Evolutionary conservation across 768 basidiomycete genomes (phyloP).

Genomic region (Mycena polygramma): DNA sequence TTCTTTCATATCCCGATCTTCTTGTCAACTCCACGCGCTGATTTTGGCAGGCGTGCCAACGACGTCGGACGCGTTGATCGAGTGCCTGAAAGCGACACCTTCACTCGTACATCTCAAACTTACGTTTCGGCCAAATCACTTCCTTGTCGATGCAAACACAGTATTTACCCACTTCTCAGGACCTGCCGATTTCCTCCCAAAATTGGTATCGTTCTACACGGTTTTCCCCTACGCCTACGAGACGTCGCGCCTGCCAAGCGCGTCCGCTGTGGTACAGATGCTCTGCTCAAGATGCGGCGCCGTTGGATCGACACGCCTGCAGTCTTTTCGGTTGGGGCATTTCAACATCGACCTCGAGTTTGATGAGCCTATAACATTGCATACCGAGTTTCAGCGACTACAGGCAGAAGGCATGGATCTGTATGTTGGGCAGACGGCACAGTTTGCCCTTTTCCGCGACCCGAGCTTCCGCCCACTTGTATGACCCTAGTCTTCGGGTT

Average conservation of each 20-base stretch:
- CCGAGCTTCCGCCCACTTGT: too few relatives aligned
- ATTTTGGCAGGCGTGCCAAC: not conserved
- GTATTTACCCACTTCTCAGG: not conserved
- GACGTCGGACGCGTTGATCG: not conserved
- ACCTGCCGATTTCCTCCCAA: slow-evolving; percentile 5
- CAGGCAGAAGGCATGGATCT: slow-evolving; percentile 6
- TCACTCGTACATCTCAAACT: slow-evolving; percentile 6
- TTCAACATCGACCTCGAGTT: not conserved
- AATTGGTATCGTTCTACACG: not conserved
- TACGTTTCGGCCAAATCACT: not conserved
- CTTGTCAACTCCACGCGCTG: not conserved
- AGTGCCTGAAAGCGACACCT: not conserved
- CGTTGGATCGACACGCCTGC: not conserved
- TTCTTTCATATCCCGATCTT: slow-evolving; percentile 12
- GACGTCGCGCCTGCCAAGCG: too few relatives aligned
- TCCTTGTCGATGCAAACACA: not conserved
- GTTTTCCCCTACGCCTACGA: not conserved
- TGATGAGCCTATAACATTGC: not conserved
- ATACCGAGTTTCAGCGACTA: not conserved
- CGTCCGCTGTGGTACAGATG: not conserved
- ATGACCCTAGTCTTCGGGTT: too few relatives aligned
- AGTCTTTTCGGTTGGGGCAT: not conserved
- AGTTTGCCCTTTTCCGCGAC: too few relatives aligned
- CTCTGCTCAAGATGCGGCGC: not conserved
- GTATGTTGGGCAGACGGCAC: too few relatives aligned